Conservation (phyloP, 257 asterid species). For the Ligustrum vulgare region DNA sequence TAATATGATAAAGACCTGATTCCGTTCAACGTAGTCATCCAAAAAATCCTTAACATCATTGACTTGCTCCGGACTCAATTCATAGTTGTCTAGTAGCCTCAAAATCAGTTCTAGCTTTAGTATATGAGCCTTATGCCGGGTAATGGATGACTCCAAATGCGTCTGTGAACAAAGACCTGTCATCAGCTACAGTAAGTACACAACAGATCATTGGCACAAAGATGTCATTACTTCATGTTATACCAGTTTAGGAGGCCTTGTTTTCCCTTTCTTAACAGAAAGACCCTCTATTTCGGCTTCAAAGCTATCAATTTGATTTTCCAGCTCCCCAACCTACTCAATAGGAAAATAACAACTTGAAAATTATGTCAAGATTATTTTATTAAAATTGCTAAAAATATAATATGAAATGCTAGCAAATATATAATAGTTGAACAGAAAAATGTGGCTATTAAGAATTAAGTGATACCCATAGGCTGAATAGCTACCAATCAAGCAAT, state of each 20-base stretch:
- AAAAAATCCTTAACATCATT: slow-evolving; percentile 96
- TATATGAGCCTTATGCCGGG: slow-evolving; percentile 99
- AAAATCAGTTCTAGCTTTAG: slow-evolving; percentile 89
- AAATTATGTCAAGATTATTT: slow-evolving; percentile 13
- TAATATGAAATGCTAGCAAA: not conserved
- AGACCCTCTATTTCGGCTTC: slow-evolving; percentile 99
- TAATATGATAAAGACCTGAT: slow-evolving; percentile 61
- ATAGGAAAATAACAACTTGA: slow-evolving; percentile 29
- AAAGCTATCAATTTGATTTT: slow-evolving; percentile 89
- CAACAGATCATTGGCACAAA: slow-evolving; percentile 22
- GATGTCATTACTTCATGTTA: slow-evolving; percentile 19
- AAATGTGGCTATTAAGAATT: not conserved
- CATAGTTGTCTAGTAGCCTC: slow-evolving; percentile 96
- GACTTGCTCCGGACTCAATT: slow-evolving; percentile 97
- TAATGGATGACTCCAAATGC: slow-evolving; percentile 89
- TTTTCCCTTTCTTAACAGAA: slow-evolving; percentile 91
- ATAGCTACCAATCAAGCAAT: slow-evolving; percentile 5
- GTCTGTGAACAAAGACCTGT: slow-evolving; percentile 45
- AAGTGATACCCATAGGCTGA: not conserved
- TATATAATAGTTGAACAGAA: slow-evolving; percentile 2
- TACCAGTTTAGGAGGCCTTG: slow-evolving; percentile 98
- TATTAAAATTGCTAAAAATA: slow-evolving; percentile 4
- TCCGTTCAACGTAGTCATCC: slow-evolving; percentile 98
- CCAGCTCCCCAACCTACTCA: slow-evolving; percentile 91
- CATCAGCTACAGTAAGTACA: slow-evolving; percentile 10